Evolutionary conservation across 129 eudicot species (phyloP), one percentile per base, ranked within the genome.

Genomic region (Chrysanthemum lavandulifolium): DNA sequence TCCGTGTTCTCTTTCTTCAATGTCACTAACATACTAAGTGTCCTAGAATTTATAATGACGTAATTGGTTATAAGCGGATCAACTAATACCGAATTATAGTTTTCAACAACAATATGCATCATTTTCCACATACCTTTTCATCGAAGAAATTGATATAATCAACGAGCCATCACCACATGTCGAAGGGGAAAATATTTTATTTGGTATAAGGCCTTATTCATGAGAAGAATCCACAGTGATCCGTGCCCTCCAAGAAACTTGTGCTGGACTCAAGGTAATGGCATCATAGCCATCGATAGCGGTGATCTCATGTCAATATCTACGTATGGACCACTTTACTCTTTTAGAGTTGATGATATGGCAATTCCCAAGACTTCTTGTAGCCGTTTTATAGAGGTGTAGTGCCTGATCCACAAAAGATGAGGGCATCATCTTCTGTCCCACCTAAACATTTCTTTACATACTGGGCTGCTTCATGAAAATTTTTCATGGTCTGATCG

Each of bases 121-220:
- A 33, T 33, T 33, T 33, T 59, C 33, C 13, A 59, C 40, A 54
- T 79, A 75, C 97, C 83, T 84, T 57, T 64, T 88, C 91, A 68
- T 72, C 62, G 65, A 67, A 92, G 74, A 73, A 73, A 67, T 87
- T 92, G 62, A 92, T 96, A 72, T 40, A 92, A 76, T 78, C 52
- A 67, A 92, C 96, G 9, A 92, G 4, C 98, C 98, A 18, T 96
- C 98, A 3, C 98, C 98, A 68, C 98, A 85, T n/a, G 95, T 92
- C 1, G 96, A 89, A 8, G 98, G 96, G 96, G 87, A 53, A 82
- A 80, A 27, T 86, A 55, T 47, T 77, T 72, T 3, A 92, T 78
- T 65, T 63, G 73, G 59, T 92, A 89, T 3, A 89, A 71, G 16
- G 82, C 78, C 66, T 83, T 88, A 76, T 36, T 86, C 92, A 92